Conservation (phyloP, 2,329 filamentous ascomycete genomes). For the Emericellopsis cladophorae region DNA sequence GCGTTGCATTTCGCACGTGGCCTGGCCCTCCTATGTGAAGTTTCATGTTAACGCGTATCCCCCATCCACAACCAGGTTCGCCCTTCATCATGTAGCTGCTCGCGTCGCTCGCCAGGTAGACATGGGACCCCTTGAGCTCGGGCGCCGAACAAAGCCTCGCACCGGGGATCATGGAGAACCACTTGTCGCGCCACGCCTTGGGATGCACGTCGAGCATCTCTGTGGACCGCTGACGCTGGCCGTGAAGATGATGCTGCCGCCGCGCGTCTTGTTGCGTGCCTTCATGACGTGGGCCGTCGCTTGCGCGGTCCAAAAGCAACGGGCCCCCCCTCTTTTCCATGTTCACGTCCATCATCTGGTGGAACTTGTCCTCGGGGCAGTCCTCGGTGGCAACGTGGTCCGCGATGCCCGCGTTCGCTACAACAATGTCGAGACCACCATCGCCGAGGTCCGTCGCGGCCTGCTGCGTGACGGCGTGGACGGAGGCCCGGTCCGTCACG, state of each 20-base stretch:
- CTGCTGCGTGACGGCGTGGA: no score
- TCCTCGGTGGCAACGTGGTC: no score
- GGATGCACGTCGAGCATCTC: conserved; percentile 11
- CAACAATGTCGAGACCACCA: no score
- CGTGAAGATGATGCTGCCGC: conserved; percentile 37
- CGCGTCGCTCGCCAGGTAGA: conserved; percentile 40
- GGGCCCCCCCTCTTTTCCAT: conserved; percentile 31
- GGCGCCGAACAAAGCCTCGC: conserved; percentile 36
- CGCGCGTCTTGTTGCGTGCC: conserved; percentile 18
- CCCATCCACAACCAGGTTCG: conserved; percentile 32
- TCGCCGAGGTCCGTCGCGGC: no score
- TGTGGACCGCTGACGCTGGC: conserved; percentile 31
- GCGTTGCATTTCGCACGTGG: no score
- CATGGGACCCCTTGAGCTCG: conserved; percentile 43
- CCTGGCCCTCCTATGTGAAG: no score
- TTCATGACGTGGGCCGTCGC: conserved; percentile 24
- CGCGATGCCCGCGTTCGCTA: no score
- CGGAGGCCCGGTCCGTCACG: no score
- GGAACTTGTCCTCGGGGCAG: conserved; percentile 35
- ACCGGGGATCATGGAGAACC: conserved; percentile 29
- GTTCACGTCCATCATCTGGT: conserved; percentile 37
- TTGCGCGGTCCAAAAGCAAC: conserved; percentile 26
- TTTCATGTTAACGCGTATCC: conserved; percentile 14
- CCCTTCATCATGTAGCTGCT: conserved; percentile 29
- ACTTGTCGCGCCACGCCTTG: conserved; percentile 8